Evolutionary conservation across 202 grass and related monocot genomes (phyloP).

Genomic region (Schoenoplectus triqueter): DNA sequence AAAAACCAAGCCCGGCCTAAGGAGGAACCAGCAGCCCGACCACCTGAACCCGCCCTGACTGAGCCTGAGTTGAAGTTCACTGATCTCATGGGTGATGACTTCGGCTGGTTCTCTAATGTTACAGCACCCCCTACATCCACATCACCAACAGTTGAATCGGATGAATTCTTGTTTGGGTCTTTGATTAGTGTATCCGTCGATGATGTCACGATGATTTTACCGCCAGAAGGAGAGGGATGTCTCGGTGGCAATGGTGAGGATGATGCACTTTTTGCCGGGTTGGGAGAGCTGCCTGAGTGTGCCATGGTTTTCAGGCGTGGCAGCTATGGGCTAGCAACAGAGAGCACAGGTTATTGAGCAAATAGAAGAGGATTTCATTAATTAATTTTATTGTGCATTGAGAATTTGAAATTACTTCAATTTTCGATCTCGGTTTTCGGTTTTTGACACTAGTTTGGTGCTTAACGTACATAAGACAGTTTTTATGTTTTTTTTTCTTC

Average conservation of each 20-base stretch:
- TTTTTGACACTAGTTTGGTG: constrained; percentile 20
- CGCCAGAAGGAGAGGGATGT: constrained; percentile 49
- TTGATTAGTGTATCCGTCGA: constrained; percentile 56
- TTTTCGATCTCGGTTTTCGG: constrained; percentile 17
- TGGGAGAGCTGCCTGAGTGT: constrained; percentile 76
- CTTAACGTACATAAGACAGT: constrained; percentile 37
- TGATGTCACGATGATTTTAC: constrained; percentile 41
- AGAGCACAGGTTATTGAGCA: constrained; percentile 20
- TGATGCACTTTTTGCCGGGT: constrained; percentile 73
- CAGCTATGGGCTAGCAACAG: constrained; percentile 31
- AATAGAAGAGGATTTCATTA: constrained; percentile 23
- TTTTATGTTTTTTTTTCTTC: background rate
- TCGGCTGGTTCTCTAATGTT: constrained; percentile 73
- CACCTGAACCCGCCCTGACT: background rate
- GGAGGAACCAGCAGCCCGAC: constrained; percentile 26
- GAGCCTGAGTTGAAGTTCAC: constrained; percentile 35
- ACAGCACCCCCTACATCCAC: constrained; percentile 54
- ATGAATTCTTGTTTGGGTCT: constrained; percentile 59
- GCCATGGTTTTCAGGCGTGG: constrained; percentile 67
- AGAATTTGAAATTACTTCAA: constrained; percentile 10
- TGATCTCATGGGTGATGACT: constrained; percentile 51
- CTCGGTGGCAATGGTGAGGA: constrained; percentile 48
- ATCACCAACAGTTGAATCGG: constrained; percentile 47
- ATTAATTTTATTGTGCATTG: constrained; percentile 14
- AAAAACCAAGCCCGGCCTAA: constrained; percentile 39